Evolutionary conservation across 768 basidiomycete species (phyloP), one percentile per base, ranked within the genome.

Genomic region (Favolaschia claudopus): DNA sequence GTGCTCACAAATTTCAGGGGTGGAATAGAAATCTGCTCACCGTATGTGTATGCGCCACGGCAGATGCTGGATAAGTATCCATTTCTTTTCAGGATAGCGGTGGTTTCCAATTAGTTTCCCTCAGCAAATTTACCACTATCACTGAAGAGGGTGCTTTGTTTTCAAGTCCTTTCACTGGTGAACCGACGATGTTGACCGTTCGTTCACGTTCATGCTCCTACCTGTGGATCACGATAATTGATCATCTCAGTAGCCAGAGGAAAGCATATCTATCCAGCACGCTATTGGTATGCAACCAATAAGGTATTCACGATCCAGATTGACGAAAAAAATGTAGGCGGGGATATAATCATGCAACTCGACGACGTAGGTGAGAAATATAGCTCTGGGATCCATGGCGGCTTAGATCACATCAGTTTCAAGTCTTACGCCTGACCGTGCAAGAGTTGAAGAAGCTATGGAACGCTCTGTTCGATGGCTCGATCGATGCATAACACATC

Each of bases 281-380:
- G 81, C 89, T 8, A 95, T 96, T 38, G 93, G 94, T n/a, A n/a
- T 6, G 92, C 44, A 14, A 22, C 15, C 24, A 43, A 9, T 43
- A 15, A 10, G 13, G 15, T 10, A 14, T 43, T 9, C 24, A 10
- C 19, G 9, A 20, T 9, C 22, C 14, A 22, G 24, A 14, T 10
- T 9, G 15, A 22, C 22, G 19, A 10, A 13, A 10, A 14, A 14
- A 22, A 43, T 10, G 13, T 15, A 7, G 55, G 56, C 19, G 62
- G 89, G 25, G 94, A 96, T 70, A 96, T 96, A 58, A 93, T 96
- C 60, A 96, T 96, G 95, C 94, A 93, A 70, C 82, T 95, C 17
- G 93, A 95, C 71, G 93, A 95, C 73, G 93, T 95, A 47, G 92
- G 92, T 89, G 66, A 71, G 88, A 76, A 39, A 34, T 48, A 7